Percentiles rank a stretch among this genome's conserved stretches.
Evolutionary conservation across 2,329 filamentous ascomycete genomes (phyloP).

Genomic region (Aspergillus floridensis): DNA sequence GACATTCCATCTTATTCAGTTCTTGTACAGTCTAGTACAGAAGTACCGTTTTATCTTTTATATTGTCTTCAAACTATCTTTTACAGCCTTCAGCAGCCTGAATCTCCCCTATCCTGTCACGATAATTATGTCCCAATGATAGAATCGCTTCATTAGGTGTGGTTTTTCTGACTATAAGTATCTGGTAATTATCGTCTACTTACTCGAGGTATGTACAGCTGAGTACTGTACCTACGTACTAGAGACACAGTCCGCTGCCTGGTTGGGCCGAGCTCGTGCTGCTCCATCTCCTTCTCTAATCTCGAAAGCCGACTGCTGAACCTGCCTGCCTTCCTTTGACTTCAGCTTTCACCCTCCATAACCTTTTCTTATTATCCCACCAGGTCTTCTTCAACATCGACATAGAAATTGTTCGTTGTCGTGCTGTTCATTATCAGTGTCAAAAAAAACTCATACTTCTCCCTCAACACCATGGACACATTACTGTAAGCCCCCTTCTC

Average conservation of each 20-base stretch:
- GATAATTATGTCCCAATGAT: neutral
- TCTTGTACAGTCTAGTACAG: no score
- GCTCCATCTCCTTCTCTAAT: neutral
- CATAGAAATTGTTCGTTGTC: neutral
- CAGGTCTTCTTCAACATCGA: neutral
- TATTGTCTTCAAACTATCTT: no score
- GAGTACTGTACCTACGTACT: neutral
- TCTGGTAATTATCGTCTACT: no score
- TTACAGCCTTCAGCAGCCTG: no score
- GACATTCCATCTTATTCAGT: no score
- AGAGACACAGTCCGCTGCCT: slow-evolving; percentile 1
- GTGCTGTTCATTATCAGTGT: slow-evolving; percentile 5
- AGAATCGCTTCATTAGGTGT: neutral
- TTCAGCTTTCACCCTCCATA: neutral
- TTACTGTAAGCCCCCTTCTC: slow-evolving; percentile 41
- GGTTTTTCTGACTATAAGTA: neutral
- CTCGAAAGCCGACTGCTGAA: slow-evolving; percentile 1
- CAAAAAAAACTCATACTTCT: neutral
- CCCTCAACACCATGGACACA: slow-evolving; percentile 44
- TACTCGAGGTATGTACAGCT: no score
- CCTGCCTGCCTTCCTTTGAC: neutral
- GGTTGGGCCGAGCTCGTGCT: slow-evolving; percentile 11
- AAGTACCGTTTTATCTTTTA: no score
- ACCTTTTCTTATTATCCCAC: neutral
- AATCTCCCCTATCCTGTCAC: neutral